phyloP scores from a whole-genome alignment of 2,329 filamentous ascomycete species.

The Huntiella moniliformis region DNA sequence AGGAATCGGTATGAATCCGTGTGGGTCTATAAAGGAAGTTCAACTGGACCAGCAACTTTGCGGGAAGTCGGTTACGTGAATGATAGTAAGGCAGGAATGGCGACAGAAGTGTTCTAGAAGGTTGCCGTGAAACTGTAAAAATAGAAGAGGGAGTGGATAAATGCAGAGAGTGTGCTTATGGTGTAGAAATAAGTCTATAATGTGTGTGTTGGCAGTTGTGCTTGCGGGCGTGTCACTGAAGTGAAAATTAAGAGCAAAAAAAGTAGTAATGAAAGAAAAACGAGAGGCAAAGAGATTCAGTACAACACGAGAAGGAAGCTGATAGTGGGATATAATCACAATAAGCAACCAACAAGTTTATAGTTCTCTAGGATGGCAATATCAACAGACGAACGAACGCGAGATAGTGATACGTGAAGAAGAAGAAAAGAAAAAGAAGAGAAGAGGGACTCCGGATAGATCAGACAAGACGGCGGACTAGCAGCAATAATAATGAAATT shows the following conservation, averaged over 20 bases:
- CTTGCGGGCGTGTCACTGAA: slow-evolving; percentile 1
- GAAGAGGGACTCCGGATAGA: neutral
- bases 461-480: neutral
- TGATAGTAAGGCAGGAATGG: neutral
- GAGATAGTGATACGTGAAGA: slow-evolving; percentile 1
- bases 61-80: neutral
- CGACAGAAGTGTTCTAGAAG: slow-evolving; percentile 1
- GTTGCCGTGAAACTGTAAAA: neutral
- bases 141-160: slow-evolving; percentile 3
- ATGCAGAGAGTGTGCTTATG: neutral
- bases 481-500: too few relatives aligned
- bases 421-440: neutral
- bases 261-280: slow-evolving; percentile 3
- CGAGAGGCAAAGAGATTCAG: slow-evolving; percentile 5
- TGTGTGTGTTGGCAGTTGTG: slow-evolving; percentile 4
- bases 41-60: neutral
- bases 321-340: slow-evolving; percentile 1
- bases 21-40: too few relatives aligned
- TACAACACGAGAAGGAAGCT: slow-evolving; percentile 1
- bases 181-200: too few relatives aligned
- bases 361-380: slow-evolving; percentile 3
- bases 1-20: too few relatives aligned
- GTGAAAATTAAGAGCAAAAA: neutral
- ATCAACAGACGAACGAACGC: slow-evolving; percentile 3
- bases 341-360: slow-evolving; percentile 1